Conservation (phyloP, 2,329 filamentous ascomycete species). For the Apiospora pterosperma region DNA sequence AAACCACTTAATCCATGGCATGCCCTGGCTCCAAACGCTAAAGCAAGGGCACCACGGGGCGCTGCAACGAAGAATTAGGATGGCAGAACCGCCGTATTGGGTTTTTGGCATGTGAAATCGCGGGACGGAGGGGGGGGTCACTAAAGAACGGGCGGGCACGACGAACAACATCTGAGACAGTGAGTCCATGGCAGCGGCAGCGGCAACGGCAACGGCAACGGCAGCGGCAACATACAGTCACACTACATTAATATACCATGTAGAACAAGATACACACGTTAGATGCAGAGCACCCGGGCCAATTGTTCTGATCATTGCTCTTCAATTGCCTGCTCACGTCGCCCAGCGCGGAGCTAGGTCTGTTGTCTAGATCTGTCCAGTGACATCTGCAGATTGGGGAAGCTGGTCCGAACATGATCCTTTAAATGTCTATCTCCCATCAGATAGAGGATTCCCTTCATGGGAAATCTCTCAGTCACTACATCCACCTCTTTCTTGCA, state of each 20-base stretch:
- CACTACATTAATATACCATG: too few species aligned
- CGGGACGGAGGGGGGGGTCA: too few species aligned
- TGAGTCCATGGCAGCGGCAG: not conserved
- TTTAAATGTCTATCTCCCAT: not conserved
- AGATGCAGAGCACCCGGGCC: too few species aligned
- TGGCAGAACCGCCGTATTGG: not conserved
- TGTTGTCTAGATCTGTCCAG: not conserved
- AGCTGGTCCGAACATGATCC: not conserved
- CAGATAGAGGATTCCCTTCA: not conserved
- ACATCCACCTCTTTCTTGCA: not conserved
- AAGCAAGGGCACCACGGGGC: not conserved
- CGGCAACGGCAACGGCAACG: too few species aligned
- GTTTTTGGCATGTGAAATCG: conserved; percentile 6
- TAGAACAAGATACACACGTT: too few species aligned
- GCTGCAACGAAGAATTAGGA: not conserved
- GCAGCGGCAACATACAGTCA: too few species aligned
- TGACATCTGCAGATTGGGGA: not conserved
- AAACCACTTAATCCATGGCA: not conserved
- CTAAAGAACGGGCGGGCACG: not conserved
- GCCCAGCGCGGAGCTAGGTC: not conserved
- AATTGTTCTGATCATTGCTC: not conserved
- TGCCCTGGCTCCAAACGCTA: not conserved
- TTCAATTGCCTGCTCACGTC: not conserved
- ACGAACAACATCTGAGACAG: not conserved
- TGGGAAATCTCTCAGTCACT: not conserved